Base-by-base conservation (phyloP, 1,284 basidiomycete genomes). In the Moesziomyces parantarcticus region DNA sequence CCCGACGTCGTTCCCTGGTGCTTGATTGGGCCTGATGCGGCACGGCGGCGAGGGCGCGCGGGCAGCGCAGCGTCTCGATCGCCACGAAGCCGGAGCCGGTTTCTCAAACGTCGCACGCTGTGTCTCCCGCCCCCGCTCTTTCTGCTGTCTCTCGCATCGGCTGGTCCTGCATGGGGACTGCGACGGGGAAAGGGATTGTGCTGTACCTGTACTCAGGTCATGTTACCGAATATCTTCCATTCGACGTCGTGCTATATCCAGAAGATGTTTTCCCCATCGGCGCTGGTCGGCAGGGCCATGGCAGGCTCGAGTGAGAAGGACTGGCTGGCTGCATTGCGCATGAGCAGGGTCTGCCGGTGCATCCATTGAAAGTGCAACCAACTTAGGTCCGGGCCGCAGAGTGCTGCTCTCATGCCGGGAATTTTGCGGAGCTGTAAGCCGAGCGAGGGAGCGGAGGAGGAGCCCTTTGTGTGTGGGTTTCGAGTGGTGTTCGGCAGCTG, bases 241-340 rank as follows among this genome's bases (percentile, higher is more conserved):
- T 57, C 70, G 64, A 65, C 64, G 64, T 65, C 65, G 56, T 68
- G 72, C 69, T 76, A 70, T 70, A 70, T 70, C 67, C 67, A 64
- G 61, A 65, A 64, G 56, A 60, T 57, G 51, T 57, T 65, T 60
- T 44, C 55, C 55, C 58, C 62, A 49, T 58, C 56, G 26, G 6
- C 16, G n/a, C 41, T 5, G 16, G 29, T 32, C 29, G n/a, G n/a
- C 6, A 29, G 2, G 8, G 25, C 8, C 29, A 11, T 29, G 29
- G 2, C 9, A 8, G 29, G 29, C 8, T 5, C 29, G 26, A 7
- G 26, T 26, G 26, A 26, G 26, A n/a, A n/a, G n/a, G n/a, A n/a
- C n/a, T n/a, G n/a, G n/a, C n/a, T n/a, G n/a, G n/a, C n/a, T n/a
- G n/a, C n/a, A n/a, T n/a, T n/a, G n/a, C n/a, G n/a, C n/a, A n/a